Evolutionary conservation across 805 yeast species (phyloP), one percentile per base, ranked within the genome.

Genomic region (Myxozyma kluyveri): DNA sequence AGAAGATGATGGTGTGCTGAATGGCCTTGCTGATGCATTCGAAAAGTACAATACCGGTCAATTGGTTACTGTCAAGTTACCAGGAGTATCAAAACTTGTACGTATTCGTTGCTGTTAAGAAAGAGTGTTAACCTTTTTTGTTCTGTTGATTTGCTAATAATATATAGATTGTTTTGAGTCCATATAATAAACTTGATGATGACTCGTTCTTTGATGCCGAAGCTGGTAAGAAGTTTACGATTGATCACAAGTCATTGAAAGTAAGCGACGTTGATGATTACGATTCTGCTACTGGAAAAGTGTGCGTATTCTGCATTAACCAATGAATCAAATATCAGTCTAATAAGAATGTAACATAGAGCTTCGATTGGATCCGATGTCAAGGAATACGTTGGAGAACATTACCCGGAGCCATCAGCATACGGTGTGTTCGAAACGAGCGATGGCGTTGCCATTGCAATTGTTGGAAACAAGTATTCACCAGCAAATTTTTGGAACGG

Each of bases 401-500:
- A 86, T 62, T 91, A 77, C 65, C 88, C 91, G 1, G 79, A 83
- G 3, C 73, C 81, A 24, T 59, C 73, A 4, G 71, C 76, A 0
- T 62, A 67, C 44, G 79, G 76, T 4, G 75, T 79, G 4, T 75
- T 72, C 56, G 72, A 75, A 17, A 63, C 51, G 37, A 17, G 63
- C 18, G 62, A 63, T n/a, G 63, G 64, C 38, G 50, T 65, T 19
- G 72, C 68, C 9, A 62, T 89, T 4, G 74, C 86, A 4, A 75
- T 89, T 23, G 76, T 84, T 42, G 95, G 91, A 48, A 83, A 81
- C 60, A 82, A 81, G 67, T 73, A 81, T 60, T 88, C 84, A 67
- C 81, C 86, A 42, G 75, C 77, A 36, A 91, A 91, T 72, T 89
- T 73, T 68, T 85, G 86, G 79, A 88, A 88, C 62, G 98, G 98